These are phyloP conservation scores for Tulasnella sp. DNA, from an alignment of 768 basidiomycete species.

Conservation along the genomic window DNA sequence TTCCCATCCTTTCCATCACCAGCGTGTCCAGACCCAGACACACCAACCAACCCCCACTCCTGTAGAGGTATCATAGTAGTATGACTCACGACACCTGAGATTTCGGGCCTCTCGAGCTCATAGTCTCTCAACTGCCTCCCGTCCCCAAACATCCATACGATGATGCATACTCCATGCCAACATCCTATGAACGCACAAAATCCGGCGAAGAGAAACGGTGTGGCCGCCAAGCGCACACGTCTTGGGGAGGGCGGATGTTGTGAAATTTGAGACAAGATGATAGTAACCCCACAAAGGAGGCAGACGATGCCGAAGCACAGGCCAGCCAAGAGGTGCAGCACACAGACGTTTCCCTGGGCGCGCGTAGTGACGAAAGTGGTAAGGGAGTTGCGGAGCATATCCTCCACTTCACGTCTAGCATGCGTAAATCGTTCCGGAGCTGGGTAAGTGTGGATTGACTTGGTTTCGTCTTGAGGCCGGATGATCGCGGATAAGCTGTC, in stretches of 20 bases:
- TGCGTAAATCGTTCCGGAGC: background rate
- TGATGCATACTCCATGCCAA: constrained; percentile 7
- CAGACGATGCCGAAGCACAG: background rate
- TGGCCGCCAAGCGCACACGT: background rate
- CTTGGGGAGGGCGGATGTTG: background rate
- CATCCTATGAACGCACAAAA: background rate
- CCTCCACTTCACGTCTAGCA: background rate
- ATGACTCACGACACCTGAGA: background rate
- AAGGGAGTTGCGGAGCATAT: constrained; percentile 9
- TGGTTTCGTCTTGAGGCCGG: background rate
- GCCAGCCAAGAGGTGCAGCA: background rate
- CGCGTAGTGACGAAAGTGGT: background rate
- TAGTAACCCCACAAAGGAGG: background rate
- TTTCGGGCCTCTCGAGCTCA: constrained; percentile 4
- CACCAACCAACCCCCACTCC: background rate
- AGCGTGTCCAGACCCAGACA: background rate
- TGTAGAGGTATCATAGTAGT: constrained; percentile 8
- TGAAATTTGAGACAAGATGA: background rate
- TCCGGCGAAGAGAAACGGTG: background rate
- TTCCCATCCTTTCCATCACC: background rate
- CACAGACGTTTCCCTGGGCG: background rate
- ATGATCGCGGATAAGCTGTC: background rate
- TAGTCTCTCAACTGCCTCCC: constrained; percentile 7
- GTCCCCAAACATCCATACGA: constrained; percentile 12
- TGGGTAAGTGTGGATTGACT: background rate